These are phyloP conservation scores for Prunus mongolica DNA, from an alignment of 306 rosid genomes.

Conservation along the genomic window DNA sequence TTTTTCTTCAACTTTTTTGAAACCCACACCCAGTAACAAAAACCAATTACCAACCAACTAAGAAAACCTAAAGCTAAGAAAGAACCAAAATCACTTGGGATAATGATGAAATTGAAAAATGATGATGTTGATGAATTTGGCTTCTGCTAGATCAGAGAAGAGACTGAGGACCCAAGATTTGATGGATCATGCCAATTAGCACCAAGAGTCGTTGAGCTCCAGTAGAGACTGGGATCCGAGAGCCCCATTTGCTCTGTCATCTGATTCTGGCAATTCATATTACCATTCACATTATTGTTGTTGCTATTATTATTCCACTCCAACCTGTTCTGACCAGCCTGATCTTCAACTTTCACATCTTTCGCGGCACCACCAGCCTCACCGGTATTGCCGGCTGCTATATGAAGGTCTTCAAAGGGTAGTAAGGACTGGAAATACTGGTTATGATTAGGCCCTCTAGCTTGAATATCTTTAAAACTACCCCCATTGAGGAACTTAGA, in stretches of 20 bases:
- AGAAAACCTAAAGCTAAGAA: conserved; percentile 4
- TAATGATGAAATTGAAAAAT: conserved; percentile 28
- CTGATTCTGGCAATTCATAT: conserved; percentile 36
- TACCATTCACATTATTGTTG: neutral
- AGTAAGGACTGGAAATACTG: conserved; percentile 35
- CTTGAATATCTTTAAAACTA: conserved; percentile 34
- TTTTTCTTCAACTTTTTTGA: conserved; percentile 7
- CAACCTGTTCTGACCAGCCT: conserved; percentile 35
- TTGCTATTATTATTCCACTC: conserved; percentile 34
- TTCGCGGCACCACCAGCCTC: conserved; percentile 28
- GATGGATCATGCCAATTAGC: conserved; percentile 64
- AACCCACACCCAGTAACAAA: conserved; percentile 15
- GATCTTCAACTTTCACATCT: conserved; percentile 58
- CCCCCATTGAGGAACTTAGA: conserved; percentile 51
- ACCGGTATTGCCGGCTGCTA: conserved; percentile 5
- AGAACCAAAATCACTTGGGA: conserved; percentile 8
- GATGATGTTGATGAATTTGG: conserved; percentile 58
- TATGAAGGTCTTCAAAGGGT: conserved; percentile 47
- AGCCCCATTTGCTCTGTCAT: conserved; percentile 47
- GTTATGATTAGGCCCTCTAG: neutral
- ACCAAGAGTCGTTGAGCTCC: conserved; percentile 49
- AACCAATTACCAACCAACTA: conserved; percentile 17
- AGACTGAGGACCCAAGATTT: conserved; percentile 59
- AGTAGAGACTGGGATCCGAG: conserved; percentile 62
- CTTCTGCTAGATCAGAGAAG: conserved; percentile 64